A percentile compares a stretch with the other conserved stretches of the same genome.
These are phyloP conservation scores for Cercospora sp. DNA, from an alignment of 2,329 filamentous ascomycete species.

Conservation along the genomic window DNA sequence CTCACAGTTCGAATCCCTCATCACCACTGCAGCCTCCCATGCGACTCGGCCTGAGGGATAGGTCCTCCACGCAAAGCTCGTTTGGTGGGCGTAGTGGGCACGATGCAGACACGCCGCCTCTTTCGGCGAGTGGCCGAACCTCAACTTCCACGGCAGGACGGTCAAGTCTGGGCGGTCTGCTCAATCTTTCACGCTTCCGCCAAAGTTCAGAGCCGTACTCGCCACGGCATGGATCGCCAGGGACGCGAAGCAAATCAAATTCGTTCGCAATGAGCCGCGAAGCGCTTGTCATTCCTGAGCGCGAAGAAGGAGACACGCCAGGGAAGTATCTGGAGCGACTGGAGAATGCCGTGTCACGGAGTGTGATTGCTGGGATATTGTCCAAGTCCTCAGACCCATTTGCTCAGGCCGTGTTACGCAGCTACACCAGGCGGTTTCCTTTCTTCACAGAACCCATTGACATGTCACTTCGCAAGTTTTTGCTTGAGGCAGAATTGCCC, in stretches of 20 bases:
- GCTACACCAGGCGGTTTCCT: constrained; percentile 91
- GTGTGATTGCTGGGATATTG: constrained; percentile 79
- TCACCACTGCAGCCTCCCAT: constrained; percentile 60
- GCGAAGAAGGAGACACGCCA: constrained; percentile 83
- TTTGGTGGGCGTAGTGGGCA: constrained; percentile 66
- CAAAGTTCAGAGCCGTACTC: constrained; percentile 74
- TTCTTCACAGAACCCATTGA: constrained; percentile 98
- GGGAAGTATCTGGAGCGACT: constrained; percentile 83
- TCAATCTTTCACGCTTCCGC: constrained; percentile 74
- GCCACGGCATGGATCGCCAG: constrained; percentile 69
- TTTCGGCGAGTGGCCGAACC: constrained; percentile 59
- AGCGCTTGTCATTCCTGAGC: constrained; percentile 68
- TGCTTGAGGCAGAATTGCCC: constrained; percentile 94
- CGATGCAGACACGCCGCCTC: constrained; percentile 68
- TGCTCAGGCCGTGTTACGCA: constrained; percentile 77
- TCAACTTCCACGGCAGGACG: constrained; percentile 83
- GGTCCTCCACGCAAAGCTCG: constrained; percentile 89
- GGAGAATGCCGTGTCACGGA: constrained; percentile 75
- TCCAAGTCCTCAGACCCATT: constrained; percentile 87
- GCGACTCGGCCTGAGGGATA: constrained; percentile 63
- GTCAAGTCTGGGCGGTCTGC: constrained; percentile 88
- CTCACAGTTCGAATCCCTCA: constrained; percentile 64
- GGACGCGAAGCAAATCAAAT: constrained; percentile 75
- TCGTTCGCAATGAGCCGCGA: constrained; percentile 77
- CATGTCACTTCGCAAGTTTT: constrained; percentile 90